These are phyloP conservation scores for Immersiella caudata DNA, from an alignment of 495 filamentous ascomycete species.

Conservation along the genomic window DNA sequence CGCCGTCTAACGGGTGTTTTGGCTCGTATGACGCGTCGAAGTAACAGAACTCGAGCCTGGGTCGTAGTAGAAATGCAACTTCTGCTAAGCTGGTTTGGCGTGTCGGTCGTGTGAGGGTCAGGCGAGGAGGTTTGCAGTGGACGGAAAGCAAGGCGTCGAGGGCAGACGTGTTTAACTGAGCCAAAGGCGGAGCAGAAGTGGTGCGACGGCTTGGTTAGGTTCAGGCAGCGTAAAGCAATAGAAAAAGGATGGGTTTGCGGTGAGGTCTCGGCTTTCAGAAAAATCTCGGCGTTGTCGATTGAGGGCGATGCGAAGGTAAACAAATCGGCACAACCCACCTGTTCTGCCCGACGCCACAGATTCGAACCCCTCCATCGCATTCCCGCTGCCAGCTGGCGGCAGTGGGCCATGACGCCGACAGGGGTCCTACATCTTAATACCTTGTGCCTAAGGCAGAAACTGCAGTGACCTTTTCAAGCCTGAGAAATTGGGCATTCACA, in stretches of 20 bases:
- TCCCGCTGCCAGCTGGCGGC: constrained; percentile 9
- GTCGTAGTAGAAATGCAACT: background rate
- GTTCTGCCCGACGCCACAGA: constrained; percentile 20
- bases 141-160: background rate
- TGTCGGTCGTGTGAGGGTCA: background rate
- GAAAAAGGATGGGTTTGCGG: constrained; percentile 10
- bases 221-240: background rate
- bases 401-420: no score
- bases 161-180: background rate
- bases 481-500: background rate
- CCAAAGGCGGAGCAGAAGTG: background rate
- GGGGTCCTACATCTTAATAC: no score
- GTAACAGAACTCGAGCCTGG: background rate
- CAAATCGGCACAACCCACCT: constrained; percentile 26
- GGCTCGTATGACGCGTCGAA: background rate
- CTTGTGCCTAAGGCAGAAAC: background rate
- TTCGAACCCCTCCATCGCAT: constrained; percentile 21
- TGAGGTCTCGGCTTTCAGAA: background rate
- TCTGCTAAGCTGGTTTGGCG: background rate
- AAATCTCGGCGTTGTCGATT: constrained; percentile 14
- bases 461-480: background rate
- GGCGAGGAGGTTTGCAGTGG: constrained; percentile 2
- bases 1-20: background rate
- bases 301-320: constrained; percentile 28
- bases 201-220: background rate